phyloP scores from a whole-genome alignment of 345 rosid genomes.

The Erucastrum elatum region DNA sequence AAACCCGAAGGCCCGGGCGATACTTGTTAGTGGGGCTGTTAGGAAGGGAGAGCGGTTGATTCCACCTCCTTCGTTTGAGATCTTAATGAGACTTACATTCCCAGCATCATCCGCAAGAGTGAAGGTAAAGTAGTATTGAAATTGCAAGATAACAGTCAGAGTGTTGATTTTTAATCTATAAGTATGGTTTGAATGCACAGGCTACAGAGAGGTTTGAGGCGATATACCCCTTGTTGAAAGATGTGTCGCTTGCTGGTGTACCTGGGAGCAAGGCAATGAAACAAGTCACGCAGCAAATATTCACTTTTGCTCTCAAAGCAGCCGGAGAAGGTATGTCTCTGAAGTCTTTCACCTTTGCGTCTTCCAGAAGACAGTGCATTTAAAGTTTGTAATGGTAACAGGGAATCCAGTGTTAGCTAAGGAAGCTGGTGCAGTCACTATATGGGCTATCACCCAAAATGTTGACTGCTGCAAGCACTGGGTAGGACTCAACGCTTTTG shows the following conservation, averaged over 20 bases:
- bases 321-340: constrained; percentile 59
- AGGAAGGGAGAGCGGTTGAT: constrained; percentile 76
- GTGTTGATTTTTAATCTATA: constrained; percentile 1
- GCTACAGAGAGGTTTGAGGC: constrained; percentile 78
- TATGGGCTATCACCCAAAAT: constrained; percentile 63
- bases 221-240: constrained; percentile 59
- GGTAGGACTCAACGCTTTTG: constrained; percentile 45
- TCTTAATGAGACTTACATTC: constrained; percentile 56
- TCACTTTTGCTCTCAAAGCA: constrained; percentile 52
- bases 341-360: background rate
- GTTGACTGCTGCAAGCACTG: constrained; percentile 71
- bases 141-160: constrained; percentile 6
- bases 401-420: constrained; percentile 55
- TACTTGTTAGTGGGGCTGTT: constrained; percentile 65
- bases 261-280: constrained; percentile 77
- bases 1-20: constrained; percentile 57
- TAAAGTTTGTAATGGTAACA: constrained; percentile 12
- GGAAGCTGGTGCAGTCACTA: constrained; percentile 58
- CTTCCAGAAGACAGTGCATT: background rate
- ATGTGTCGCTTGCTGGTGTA: constrained; percentile 73
- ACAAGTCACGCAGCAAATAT: constrained; percentile 62
- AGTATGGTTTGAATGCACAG: constrained; percentile 39
- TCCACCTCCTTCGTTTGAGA: constrained; percentile 71
- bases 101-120: constrained; percentile 65
- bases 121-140: constrained; percentile 45